Evolutionary conservation across 441 rosid genomes (phyloP), one percentile per base, ranked within the genome.

Genomic region (Bruguiera hainesii): DNA sequence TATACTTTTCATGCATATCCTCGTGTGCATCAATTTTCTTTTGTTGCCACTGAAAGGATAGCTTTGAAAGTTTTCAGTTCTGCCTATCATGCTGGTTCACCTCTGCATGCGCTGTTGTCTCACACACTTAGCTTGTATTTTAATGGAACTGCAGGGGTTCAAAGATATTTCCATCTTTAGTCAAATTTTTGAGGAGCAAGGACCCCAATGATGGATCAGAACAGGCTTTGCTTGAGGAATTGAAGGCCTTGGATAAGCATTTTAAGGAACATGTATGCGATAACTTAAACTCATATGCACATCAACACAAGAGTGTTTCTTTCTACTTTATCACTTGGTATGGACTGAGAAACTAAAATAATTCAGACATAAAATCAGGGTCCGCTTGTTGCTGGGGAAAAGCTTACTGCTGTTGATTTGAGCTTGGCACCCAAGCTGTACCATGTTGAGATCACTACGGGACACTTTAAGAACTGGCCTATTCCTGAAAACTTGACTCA

Each of bases 401-500:
- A 85, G 75, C 60, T 89, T 58, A 85, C 88, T 65, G 96, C 87
- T 23, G 82, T 59, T 62, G 99, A 95, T 84, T 69, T 95, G 74
- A 81, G 89, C 83, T 83, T 95, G 84, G 93, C 82, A 64, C 97
- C 99, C 11, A 91, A 95, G 82, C 81, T 95, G 72, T 88, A 85
- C 81, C 99, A 94, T 77, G 83, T 94, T 2, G 87, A 87, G 82
- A 48, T 82, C 61, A 87, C 83, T 76, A 91, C 90, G 67, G 91
- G 84, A 70, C 96, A 95, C 72, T 95, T 86, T 75, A 95, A 91
- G 91, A 85, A 84, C 5, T 89, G 97, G 97, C 74, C 81, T 56
- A 42, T 88, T 67, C 97, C 96, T 39, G 88, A 83, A 79, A 76
- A 71, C 65, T 81, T 87, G 83, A 64, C 82, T 66, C 71, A 80